These are phyloP conservation scores for Kandelia obovata DNA, from an alignment of 345 rosid genomes.

Conservation along the genomic window DNA sequence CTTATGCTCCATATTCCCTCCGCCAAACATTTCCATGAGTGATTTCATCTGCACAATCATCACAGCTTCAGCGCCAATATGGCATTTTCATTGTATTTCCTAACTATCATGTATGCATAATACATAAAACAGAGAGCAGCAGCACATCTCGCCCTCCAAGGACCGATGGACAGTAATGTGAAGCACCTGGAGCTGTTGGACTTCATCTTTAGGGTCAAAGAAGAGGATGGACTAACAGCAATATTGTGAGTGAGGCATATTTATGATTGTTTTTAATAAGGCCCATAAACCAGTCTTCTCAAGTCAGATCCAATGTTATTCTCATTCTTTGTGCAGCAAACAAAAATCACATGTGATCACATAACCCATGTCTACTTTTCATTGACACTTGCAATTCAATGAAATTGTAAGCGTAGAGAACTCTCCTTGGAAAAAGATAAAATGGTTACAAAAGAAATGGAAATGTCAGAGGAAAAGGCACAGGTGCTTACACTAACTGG, in stretches of 20 bases:
- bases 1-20: constrained; percentile 60
- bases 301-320: background rate
- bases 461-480: background rate
- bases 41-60: constrained; percentile 45
- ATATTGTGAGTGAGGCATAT: background rate
- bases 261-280: background rate
- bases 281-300: background rate
- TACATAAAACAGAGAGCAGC: no score
- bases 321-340: background rate
- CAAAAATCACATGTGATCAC: background rate
- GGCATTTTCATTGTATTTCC: background rate
- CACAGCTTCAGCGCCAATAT: constrained; percentile 6
- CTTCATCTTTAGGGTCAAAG: no score
- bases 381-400: no score
- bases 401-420: background rate
- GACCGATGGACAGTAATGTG: no score
- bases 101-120: background rate
- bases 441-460: background rate
- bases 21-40: constrained; percentile 61
- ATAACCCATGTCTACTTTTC: background rate
- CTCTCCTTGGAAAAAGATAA: background rate
- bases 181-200: no score
- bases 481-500: constrained; percentile 50
- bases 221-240: background rate
- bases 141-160: no score